phyloP scores from a whole-genome alignment of 1,139 yeast genomes.

The Petasospora fabianii region DNA sequence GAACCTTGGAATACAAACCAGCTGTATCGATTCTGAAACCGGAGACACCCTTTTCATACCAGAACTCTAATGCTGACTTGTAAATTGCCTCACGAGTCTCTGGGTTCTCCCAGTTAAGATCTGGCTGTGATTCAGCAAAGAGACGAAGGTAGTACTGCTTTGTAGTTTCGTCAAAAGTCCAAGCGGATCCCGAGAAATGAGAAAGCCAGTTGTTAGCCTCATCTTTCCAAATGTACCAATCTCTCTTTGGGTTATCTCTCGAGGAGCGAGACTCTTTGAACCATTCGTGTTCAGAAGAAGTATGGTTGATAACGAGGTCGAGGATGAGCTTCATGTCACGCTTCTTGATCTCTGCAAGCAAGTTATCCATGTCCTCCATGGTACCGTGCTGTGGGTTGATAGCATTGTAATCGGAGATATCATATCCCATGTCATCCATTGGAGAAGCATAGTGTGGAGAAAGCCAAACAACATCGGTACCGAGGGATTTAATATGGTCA shows the following conservation, averaged over 20 bases:
- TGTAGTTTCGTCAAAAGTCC: slow-evolving; percentile 52
- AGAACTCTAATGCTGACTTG: slow-evolving; percentile 45
- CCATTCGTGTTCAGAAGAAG: slow-evolving; percentile 55
- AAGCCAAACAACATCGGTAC: slow-evolving; percentile 53
- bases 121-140: slow-evolving; percentile 54
- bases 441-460: slow-evolving; percentile 60
- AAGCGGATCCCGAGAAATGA: slow-evolving; percentile 50
- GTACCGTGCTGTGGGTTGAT: slow-evolving; percentile 53
- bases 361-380: slow-evolving; percentile 45
- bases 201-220: slow-evolving; percentile 60
- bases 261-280: slow-evolving; percentile 53
- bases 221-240: slow-evolving; percentile 60
- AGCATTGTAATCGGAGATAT: slow-evolving; percentile 49
- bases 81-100: slow-evolving; percentile 49
- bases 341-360: slow-evolving; percentile 45
- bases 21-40: slow-evolving; percentile 59
- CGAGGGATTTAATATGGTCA: slow-evolving; percentile 49
- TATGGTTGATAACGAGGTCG: slow-evolving; percentile 58
- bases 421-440: slow-evolving; percentile 63
- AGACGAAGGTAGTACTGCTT: slow-evolving; percentile 51
- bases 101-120: slow-evolving; percentile 57
- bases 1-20: slow-evolving; percentile 49
- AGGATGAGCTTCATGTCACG: slow-evolving; percentile 50
- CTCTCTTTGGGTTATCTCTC: slow-evolving; percentile 50
- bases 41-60: slow-evolving; percentile 55